Evolutionary conservation across 2,329 filamentous ascomycete species (phyloP).

Genomic region (Monosporascus sp.): DNA sequence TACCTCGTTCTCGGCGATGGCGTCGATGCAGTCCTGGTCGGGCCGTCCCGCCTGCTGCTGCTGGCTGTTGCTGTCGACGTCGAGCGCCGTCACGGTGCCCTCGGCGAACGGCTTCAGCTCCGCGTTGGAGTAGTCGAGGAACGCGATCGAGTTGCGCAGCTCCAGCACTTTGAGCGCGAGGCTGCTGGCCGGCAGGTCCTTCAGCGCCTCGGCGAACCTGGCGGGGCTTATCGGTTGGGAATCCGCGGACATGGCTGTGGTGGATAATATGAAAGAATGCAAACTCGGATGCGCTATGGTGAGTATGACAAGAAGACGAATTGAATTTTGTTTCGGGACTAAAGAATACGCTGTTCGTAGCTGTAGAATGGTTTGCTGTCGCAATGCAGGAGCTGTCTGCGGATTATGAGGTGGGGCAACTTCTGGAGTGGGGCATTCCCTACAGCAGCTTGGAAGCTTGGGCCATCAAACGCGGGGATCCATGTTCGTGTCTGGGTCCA

Average conservation of each 20-base stretch:
- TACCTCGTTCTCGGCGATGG: constrained; percentile 64
- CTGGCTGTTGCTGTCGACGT: constrained; percentile 10
- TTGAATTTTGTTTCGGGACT: too few relatives aligned
- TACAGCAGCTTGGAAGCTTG: not conserved
- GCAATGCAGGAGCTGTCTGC: constrained; percentile 19
- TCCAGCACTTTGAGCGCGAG: constrained; percentile 73
- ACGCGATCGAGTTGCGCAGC: constrained; percentile 66
- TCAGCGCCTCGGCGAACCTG: constrained; percentile 62
- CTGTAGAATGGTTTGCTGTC: constrained; percentile 5
- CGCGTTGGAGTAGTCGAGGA: constrained; percentile 68
- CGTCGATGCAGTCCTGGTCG: constrained; percentile 68
- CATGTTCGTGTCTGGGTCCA: too few relatives aligned
- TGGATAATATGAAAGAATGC: not conserved
- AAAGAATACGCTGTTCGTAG: too few relatives aligned
- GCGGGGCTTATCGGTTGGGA: constrained; percentile 54
- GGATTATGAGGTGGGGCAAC: not conserved
- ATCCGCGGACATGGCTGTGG: constrained; percentile 53
- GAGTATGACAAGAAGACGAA: not conserved
- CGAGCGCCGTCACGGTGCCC: constrained; percentile 31
- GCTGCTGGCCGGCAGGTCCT: constrained; percentile 57
- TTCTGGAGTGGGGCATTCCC: too few relatives aligned
- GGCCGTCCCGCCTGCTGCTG: constrained; percentile 27
- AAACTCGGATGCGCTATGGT: not conserved
- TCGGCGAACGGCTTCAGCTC: constrained; percentile 66
- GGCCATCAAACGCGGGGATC: not conserved